Percentiles rank a stretch among this genome's conserved stretches.
phyloP scores from a whole-genome alignment of 208 protist species.

The Wallacemonas sp. region DNA sequence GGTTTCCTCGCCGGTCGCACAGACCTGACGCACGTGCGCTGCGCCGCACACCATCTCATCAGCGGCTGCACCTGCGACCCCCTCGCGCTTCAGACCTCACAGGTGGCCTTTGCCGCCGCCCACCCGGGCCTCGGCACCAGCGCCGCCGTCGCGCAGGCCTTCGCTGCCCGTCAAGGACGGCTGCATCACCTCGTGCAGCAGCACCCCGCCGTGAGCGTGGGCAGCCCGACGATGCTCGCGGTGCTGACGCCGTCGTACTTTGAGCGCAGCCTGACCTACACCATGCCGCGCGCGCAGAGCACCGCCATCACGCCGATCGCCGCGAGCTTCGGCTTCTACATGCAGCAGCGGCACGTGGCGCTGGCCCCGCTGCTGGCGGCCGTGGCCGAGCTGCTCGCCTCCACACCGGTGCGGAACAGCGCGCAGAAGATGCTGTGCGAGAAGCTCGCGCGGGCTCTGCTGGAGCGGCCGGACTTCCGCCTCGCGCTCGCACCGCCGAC shows the following conservation, averaged over 20 bases:
- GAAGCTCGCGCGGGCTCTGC: constrained; percentile 53
- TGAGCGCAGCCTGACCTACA: constrained; percentile 34
- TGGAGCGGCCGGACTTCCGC: constrained; percentile 56
- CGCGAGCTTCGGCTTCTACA: constrained; percentile 57
- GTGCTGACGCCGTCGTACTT: constrained; percentile 64
- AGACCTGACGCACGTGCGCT: constrained; percentile 24
- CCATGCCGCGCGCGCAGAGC: constrained; percentile 30
- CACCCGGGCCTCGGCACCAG: background rate
- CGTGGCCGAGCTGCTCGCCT: constrained; percentile 64
- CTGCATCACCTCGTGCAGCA: background rate
- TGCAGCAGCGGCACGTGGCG: constrained; percentile 40
- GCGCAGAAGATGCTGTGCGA: constrained; percentile 70
- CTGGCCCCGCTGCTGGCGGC: constrained; percentile 63
- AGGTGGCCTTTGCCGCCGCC: background rate
- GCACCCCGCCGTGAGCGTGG: constrained; percentile 32
- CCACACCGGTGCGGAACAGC: constrained; percentile 49
- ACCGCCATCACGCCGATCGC: constrained; percentile 51
- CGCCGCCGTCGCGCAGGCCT: background rate
- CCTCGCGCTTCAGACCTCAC: constrained; percentile 21
- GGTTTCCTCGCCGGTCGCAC: constrained; percentile 14
- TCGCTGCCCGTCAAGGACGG: constrained; percentile 2
- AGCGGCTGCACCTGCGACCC: constrained; percentile 56
- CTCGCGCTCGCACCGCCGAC: constrained; percentile 69
- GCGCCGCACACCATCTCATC: constrained; percentile 42
- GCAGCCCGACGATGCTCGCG: constrained; percentile 64